Percentiles rank a stretch among this genome's conserved stretches.
Conservation (phyloP, 2,329 filamentous ascomycete genomes). For the Fusarium sp. region DNA sequence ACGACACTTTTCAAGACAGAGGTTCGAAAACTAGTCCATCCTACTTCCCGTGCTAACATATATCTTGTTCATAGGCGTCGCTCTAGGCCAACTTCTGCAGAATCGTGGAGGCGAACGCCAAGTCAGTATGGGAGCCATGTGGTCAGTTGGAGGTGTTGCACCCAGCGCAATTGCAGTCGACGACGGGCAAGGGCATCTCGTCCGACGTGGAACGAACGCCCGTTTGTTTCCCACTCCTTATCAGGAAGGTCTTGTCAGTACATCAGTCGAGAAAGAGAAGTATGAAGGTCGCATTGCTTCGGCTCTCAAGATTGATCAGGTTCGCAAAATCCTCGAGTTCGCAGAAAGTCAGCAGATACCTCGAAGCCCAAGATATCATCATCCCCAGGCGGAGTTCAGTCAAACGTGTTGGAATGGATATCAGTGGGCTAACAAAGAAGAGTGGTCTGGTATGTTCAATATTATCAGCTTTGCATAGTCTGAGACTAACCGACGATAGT, state of each 20-base stretch:
- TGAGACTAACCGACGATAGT: conserved; percentile 32
- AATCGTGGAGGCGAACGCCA: conserved; percentile 55
- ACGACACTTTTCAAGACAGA: conserved; percentile 30
- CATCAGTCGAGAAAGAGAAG: conserved; percentile 72
- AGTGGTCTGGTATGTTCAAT: conserved; percentile 17
- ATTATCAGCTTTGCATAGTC: background rate
- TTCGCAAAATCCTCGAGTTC: conserved; percentile 73
- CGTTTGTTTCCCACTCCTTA: conserved; percentile 71
- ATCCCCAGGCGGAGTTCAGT: conserved; percentile 5
- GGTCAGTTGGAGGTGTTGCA: conserved; percentile 79
- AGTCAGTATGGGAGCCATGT: conserved; percentile 76
- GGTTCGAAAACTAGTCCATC: conserved; percentile 15
- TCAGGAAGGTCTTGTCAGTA: conserved; percentile 54
- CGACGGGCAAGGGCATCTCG: conserved; percentile 71
- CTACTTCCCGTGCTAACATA: conserved; percentile 4
- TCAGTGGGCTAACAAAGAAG: conserved; percentile 41
- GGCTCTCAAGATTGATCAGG: conserved; percentile 83
- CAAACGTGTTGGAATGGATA: conserved; percentile 47
- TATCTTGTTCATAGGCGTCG: conserved; percentile 37
- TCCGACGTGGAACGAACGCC: conserved; percentile 80
- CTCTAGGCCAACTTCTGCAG: conserved; percentile 45
- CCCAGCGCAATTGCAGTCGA: conserved; percentile 67
- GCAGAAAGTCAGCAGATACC: conserved; percentile 36
- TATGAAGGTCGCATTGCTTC: conserved; percentile 81
- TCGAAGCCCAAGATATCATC: conserved; percentile 1